Evolutionary conservation across 768 basidiomycete species (phyloP), one percentile per base, ranked within the genome.

Genomic region (Suillus subalutaceus): DNA sequence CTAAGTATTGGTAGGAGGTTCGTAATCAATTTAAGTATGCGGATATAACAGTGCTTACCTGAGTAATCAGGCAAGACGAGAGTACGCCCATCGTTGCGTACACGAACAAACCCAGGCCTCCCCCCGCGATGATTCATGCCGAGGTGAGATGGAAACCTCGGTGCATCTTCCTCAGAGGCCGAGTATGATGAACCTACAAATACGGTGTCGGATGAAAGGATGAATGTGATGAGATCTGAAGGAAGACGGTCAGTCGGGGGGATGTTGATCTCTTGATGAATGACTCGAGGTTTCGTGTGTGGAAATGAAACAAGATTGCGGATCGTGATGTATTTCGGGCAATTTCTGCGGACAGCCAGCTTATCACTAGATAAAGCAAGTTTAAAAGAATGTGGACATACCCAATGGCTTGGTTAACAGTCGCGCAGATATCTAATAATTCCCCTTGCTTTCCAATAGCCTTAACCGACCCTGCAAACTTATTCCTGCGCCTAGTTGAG

Each of bases 41-140:
- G 38, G 66, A 58, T 46, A 37, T 57, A 60, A 41, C 23, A 20
- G 55, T 63, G 62, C 65, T 10, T 68, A 74, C 88, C 88, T 46
- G 86, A 87, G 66, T 82, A 90, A 69, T 91, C 88, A 2, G 90
- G 90, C 16, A 90, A 69, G 2, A 86, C 80, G 4, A 90, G 68
- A 0, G 86, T 89, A 32, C 84, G 80, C 7, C 83, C 82, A 70
- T 89, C 84, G 3, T 80, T 81, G 52, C 78, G 73, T 23, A 90
- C 83, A 15, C 89, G 86, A 1, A 86, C 78, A 70, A 89, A 90
- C 0, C 90, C 89, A 23, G 82, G 80, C 40, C 79, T 78, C 2
- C 90, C 90, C 4, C 86, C 88, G 6, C 90, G 86, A 38, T 88
- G 86, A 65, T 90, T 90, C 81, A 87, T 87, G 38, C 89, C 90